Percentiles rank a stretch among this genome's conserved stretches.
These are phyloP conservation scores for Geotrichum ghanense DNA, from an alignment of 805 yeast species.

Conservation along the genomic window DNA sequence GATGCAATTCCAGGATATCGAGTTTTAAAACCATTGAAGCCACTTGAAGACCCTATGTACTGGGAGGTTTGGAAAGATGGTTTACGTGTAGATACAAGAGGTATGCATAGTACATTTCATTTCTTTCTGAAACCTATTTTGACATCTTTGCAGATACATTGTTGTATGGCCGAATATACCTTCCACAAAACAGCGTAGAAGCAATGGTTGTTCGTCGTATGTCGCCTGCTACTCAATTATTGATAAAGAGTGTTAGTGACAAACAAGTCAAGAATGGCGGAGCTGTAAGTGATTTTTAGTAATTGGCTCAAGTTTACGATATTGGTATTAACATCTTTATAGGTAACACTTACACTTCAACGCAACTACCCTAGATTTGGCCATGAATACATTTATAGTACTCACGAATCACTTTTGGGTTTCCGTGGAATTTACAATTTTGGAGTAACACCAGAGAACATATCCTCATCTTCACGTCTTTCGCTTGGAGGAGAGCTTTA, in stretches of 20 bases:
- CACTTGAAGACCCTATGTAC: conserved; percentile 14
- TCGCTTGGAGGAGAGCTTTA: conserved; percentile 80
- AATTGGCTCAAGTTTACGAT: not conserved
- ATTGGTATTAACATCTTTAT: not conserved
- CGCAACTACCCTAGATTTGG: conserved; percentile 50
- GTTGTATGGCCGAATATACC: conserved; percentile 75
- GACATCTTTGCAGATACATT: conserved; percentile 29
- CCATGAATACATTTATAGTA: conserved; percentile 67
- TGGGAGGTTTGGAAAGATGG: conserved; percentile 22
- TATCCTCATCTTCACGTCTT: conserved; percentile 35
- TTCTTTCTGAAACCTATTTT: not conserved
- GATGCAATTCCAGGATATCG: conserved; percentile 61
- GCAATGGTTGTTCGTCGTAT: conserved; percentile 70
- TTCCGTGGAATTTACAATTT: conserved; percentile 67
- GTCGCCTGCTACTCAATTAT: conserved; percentile 47
- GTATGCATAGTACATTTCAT: conserved; percentile 3
- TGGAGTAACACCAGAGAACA: conserved; percentile 13
- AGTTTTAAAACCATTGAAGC: conserved; percentile 37
- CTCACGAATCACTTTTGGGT: conserved; percentile 77
- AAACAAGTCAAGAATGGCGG: conserved; percentile 42
- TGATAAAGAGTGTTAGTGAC: conserved; percentile 67
- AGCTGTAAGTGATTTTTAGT: conserved; percentile 17
- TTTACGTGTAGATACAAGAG: conserved; percentile 16
- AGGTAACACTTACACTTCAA: conserved; percentile 38
- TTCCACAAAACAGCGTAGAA: conserved; percentile 79